Evolutionary conservation across 805 yeast genomes (phyloP), one percentile per base, ranked within the genome.

Genomic region (Yamadazyma insecticola): DNA sequence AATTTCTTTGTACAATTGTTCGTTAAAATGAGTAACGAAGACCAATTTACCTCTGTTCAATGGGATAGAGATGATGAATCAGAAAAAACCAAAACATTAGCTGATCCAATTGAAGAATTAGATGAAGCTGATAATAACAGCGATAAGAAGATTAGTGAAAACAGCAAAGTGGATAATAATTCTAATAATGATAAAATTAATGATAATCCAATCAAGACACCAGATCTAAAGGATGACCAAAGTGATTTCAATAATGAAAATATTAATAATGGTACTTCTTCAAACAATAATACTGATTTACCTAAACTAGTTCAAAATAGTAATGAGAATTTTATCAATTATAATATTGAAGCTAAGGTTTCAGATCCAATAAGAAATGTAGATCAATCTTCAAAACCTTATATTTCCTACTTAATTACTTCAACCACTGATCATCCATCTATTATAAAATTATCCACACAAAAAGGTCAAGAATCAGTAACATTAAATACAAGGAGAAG

Each of bases 351-450:
- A n/a, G 35, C 61, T 15, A 33, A 40, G n/a, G 86, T 82, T 5
- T 52, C 69, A 3, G 69, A 70, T 14, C 92, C 95, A 2, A 69
- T 72, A 34, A 75, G 80, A 45, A 90, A 83, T 49, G 64, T 73
- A 32, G 92, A 85, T 35, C 48, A 57, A 30, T 78, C 82, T 2
- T 81, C 82, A 38, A 82, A 81, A 43, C 79, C 86, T n/a, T 86
- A 60, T 53, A 81, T 84, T 8, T 73, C 92, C 4, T 87, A 82
- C 50, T 61, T 81, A 24, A 63, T 87, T 16, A 71, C 78, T 19
- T 76, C 92, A 1, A 57, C 63, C 29, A 70, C 89, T 1, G 69
- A 80, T 48, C 72, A 75, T 45, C 83, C 89, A 1, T 68, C 67
- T 4, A 73, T 83, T 34, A 41, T 55, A 28, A 51, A 53, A 35